These are phyloP conservation scores for Leccinellum rugosiceps DNA, from an alignment of 768 basidiomycete species.

Conservation along the genomic window DNA sequence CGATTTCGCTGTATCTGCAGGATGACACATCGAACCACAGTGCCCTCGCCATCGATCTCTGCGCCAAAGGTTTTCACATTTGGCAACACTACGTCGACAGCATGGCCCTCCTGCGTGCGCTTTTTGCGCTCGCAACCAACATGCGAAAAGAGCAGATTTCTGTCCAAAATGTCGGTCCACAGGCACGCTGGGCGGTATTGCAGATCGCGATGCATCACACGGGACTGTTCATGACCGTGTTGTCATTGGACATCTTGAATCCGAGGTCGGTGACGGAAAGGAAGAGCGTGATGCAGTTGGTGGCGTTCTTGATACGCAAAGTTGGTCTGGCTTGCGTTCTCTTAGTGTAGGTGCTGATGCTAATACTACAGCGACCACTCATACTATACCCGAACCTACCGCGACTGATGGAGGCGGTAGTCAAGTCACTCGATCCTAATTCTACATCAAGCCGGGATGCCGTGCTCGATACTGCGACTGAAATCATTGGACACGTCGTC, in stretches of 20 bases:
- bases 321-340: conserved; percentile 32
- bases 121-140: conserved; percentile 78
- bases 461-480: conserved; percentile 86
- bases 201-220: conserved; percentile 83
- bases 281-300: conserved; percentile 86
- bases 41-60: conserved; percentile 81
- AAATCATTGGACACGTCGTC: conserved; percentile 93
- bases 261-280: conserved; percentile 73
- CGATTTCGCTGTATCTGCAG: conserved; percentile 73
- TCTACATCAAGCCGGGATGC: conserved; percentile 73
- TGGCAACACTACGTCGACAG: conserved; percentile 96
- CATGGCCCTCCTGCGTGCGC: conserved; percentile 78
- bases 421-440: conserved; percentile 94
- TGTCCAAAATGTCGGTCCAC: conserved; percentile 64
- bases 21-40: conserved; percentile 66
- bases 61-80: conserved; percentile 85
- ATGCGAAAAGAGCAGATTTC: conserved; percentile 66
- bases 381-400: conserved; percentile 84
- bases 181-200: conserved; percentile 80
- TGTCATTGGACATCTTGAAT: conserved; percentile 85
- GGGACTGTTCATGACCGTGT: conserved; percentile 89
- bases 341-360: neutral
- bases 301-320: conserved; percentile 92
- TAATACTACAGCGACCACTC: conserved; percentile 60
- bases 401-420: conserved; percentile 88